Conservation (phyloP, 176 grass and related monocot genomes). For the Eragrostis nindensis region DNA sequence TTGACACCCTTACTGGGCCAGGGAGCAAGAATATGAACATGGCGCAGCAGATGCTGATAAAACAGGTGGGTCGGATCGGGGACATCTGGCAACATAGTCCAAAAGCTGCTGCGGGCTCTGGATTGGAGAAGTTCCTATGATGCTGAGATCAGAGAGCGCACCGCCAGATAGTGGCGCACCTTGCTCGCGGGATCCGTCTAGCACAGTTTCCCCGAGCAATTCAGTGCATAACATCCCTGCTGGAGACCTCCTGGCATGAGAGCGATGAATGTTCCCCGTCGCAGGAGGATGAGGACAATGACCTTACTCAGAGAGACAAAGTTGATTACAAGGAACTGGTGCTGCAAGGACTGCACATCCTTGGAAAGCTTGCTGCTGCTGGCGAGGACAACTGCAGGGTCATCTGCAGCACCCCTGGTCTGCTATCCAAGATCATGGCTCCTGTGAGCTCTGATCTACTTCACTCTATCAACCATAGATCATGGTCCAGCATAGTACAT, state of each 20-base stretch:
- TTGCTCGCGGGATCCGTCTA: background rate
- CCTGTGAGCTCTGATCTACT: background rate
- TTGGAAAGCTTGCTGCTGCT: background rate
- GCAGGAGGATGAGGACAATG: background rate
- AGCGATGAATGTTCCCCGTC: too few relatives aligned
- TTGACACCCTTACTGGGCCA: background rate
- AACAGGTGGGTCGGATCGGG: background rate
- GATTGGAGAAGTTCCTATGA: background rate
- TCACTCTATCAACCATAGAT: background rate
- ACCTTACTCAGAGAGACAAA: background rate
- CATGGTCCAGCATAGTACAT: background rate
- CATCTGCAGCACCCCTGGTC: background rate
- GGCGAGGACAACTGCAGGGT: conserved; percentile 1
- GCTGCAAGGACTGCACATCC: background rate
- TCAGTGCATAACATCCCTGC: background rate
- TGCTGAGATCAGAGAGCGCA: background rate
- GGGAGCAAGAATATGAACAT: too few relatives aligned
- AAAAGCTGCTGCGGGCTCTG: background rate
- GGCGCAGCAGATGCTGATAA: background rate
- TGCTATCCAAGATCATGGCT: background rate
- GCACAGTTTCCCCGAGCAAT: background rate
- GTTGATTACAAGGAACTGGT: background rate
- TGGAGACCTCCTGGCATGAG: background rate
- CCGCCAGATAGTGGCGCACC: background rate
- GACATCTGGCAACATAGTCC: background rate